Percentiles rank a stretch among this genome's conserved stretches.
Evolutionary conservation across 2,329 filamentous ascomycete species (phyloP).

Genomic region (Fusarium sp.): DNA sequence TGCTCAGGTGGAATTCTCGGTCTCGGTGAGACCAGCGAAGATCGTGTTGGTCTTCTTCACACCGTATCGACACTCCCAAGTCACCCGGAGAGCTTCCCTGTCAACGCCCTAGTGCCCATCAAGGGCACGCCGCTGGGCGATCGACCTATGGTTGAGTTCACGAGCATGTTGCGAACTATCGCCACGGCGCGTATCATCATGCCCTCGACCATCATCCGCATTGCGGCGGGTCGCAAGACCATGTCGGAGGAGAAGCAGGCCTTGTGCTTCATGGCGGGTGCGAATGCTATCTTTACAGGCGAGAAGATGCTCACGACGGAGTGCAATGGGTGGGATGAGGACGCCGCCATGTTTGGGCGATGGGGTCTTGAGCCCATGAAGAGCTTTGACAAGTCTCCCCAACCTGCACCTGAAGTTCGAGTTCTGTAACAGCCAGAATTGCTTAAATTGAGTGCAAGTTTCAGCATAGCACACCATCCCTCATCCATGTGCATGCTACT

Average conservation of each 20-base stretch:
- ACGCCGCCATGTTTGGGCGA: constrained; percentile 80
- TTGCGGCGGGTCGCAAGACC: constrained; percentile 84
- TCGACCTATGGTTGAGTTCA: constrained; percentile 75
- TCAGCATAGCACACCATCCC: background rate
- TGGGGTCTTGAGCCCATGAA: constrained; percentile 86
- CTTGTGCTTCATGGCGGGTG: constrained; percentile 87
- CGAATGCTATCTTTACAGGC: constrained; percentile 93
- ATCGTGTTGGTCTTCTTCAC: constrained; percentile 84
- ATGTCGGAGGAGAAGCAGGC: constrained; percentile 91
- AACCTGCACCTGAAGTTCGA: constrained; percentile 37
- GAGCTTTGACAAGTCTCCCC: constrained; percentile 52
- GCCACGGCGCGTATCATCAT: constrained; percentile 84
- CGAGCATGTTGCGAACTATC: constrained; percentile 81
- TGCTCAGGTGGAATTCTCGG: constrained; percentile 91
- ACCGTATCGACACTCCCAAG: constrained; percentile 81
- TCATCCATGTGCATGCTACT: no score
- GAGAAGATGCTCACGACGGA: constrained; percentile 96
- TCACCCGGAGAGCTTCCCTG: constrained; percentile 90
- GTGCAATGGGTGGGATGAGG: constrained; percentile 90
- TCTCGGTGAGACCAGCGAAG: constrained; percentile 78
- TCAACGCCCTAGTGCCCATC: constrained; percentile 90
- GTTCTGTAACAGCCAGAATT: constrained; percentile 27
- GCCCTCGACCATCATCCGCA: constrained; percentile 84
- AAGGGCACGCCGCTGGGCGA: constrained; percentile 87
- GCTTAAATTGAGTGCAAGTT: background rate